Base-by-base conservation (phyloP, 1,284 basidiomycete species). In the Microbotryum violaceum region DNA sequence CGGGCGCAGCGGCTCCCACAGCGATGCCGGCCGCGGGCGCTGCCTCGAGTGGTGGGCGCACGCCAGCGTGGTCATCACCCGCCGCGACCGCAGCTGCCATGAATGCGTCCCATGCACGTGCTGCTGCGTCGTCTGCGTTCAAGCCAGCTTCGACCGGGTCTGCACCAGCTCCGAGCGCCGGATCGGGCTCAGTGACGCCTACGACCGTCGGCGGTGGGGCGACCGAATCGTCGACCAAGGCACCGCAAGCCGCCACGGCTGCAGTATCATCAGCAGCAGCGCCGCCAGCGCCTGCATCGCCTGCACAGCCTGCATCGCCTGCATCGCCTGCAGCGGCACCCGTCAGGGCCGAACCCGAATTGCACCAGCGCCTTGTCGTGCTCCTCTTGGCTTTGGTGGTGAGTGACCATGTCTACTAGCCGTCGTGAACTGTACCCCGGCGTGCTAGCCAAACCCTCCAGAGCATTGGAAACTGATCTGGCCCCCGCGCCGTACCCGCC, bases 341-440 rank as follows among this genome's bases (percentile, higher is more conserved):
- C 42, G 20, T 23, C 9, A 33, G 14, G 10, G 31, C 42, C n/a
- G 54, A 23, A 8, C 29, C 54, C 21, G 54, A 9, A 16, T 23
- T 45, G 37, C 54, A 63, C 27, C 56, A 64, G 48, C 57, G 65
- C 16, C 58, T 60, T 29, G 49, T 53, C 47, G 63, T 63, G 47
- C 62, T 70, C 49, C 45, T 70, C 42, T 47, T 63, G 21, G 61
- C 65, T 25, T 60, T 70, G n/a, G 55, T 66, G 42, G 69, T 70
- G 48, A 42, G 67, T 54, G 44, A 8, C 31, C n/a, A 23, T 4
- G 9, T 20, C 25, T 21, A 5, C 16, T n/a, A 18, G 4, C 7
- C 10, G 31, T 23, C 45, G 37, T 9, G 46, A 21, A 21, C 45
- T 47, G 31, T n/a, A 7, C 14, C 12, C 21, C 23, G 33, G 18